Evolutionary conservation across 371 early-diverging fungal species (phyloP).

Genomic region (Blyttiomyces sp.): DNA sequence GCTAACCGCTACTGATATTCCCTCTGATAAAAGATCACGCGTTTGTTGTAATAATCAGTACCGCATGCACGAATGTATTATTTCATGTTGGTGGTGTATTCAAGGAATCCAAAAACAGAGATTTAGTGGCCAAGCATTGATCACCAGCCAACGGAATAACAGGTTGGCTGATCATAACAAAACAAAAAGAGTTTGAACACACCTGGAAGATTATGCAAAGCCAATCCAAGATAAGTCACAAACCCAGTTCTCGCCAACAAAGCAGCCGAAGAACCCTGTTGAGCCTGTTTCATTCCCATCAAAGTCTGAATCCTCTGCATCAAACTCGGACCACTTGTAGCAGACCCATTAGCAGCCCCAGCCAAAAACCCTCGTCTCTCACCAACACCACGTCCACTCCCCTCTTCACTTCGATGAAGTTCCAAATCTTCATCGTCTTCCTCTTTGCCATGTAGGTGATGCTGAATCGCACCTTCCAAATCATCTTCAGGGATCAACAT

Average conservation of each 20-base stretch:
- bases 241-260: constrained; percentile 10
- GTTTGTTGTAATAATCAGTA: too few relatives aligned
- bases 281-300: background rate
- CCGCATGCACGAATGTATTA: too few relatives aligned
- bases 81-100: too few relatives aligned
- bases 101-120: too few relatives aligned
- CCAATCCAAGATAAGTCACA: constrained; percentile 24
- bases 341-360: constrained; percentile 1
- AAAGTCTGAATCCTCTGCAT: too few relatives aligned
- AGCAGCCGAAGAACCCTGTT: constrained; percentile 3
- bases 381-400: background rate
- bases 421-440: background rate
- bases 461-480: too few relatives aligned
- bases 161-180: too few relatives aligned
- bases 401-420: background rate
- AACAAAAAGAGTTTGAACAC: background rate
- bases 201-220: constrained; percentile 21
- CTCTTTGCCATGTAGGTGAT: too few relatives aligned
- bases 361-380: constrained; percentile 1
- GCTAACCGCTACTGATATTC: constrained; percentile 23
- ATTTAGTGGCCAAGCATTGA: background rate
- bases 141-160: too few relatives aligned
- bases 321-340: background rate
- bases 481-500: background rate
- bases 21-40: constrained; percentile 13